Base-by-base conservation (phyloP, 257 asterid species). In the Primulina eburnea region DNA sequence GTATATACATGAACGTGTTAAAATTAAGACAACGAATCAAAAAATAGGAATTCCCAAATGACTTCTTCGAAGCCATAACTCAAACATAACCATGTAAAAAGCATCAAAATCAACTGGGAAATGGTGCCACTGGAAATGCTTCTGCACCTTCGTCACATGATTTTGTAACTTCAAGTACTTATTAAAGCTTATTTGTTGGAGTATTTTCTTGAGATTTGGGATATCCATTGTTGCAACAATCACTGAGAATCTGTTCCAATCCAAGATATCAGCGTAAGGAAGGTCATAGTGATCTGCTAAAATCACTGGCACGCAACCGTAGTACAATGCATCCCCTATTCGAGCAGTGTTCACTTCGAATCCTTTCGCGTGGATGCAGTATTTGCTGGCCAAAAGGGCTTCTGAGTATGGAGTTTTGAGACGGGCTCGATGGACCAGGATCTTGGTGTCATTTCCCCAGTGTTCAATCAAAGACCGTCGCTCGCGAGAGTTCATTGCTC, bases 261-360 rank as follows among this genome's bases (percentile, higher is more conserved):
- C 71, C 68, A 94, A 63, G 26, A 87, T 65, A 73, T 94, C 97
- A 0, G 92, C 79, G 30, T 70, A 91, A 2, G 99, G 97, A 56
- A 94, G 96, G 37, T 94, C 99, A 16, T 91, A 94, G 75, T 85
- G 75, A 64, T 94, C 97, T 0, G 99, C 92, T 59, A 94, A 67
- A 56, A 94, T 60, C 18, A 91, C 95, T 0, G 97, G 99, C 55
- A 94, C 96, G 50, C 99, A 94, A 0, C 97, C 97, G 14, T 94
- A 86, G 78, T 86, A 91, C 62, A 94, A 5, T 0, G 97, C 92
- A 21, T 91, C 97, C 12, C 87, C 96, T 5, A 91, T 78, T 2
- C 97, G 78, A 0, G 97, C 97, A 0, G 99, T 94, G 89, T 94
- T 94, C 1, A 94, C 88, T 71, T 94, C 99, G 33, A 84, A 94